phyloP scores from a whole-genome alignment of 768 basidiomycete species.

The Pleurotus cornucopiae region DNA sequence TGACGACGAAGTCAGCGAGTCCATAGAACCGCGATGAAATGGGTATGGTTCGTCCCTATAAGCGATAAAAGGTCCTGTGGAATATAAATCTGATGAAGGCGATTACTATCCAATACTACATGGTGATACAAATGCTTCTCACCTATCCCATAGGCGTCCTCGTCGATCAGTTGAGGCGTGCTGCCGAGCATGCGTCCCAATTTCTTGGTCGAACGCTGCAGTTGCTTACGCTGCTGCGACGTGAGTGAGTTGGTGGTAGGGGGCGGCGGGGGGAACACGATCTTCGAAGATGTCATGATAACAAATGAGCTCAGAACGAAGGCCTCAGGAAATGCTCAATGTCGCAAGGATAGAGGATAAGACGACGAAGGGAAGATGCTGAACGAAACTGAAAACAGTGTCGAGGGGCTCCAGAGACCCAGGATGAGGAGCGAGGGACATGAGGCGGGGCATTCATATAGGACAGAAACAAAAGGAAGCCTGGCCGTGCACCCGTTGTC shows the following conservation, averaged over 20 bases:
- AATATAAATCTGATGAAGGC: not conserved
- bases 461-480: not conserved
- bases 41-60: constrained; percentile 2
- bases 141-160: constrained; percentile 1
- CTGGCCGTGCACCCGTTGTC: not conserved
- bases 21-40: constrained; percentile 7
- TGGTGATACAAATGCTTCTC: not conserved
- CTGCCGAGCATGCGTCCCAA: constrained; percentile 37
- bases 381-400: not conserved
- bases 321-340: too few relatives aligned
- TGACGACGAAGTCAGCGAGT: not conserved
- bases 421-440: not conserved
- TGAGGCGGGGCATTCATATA: not conserved
- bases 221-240: constrained; percentile 27
- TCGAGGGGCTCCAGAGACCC: constrained; percentile 9
- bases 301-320: too few relatives aligned
- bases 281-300: constrained; percentile 5
- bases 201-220: constrained; percentile 37
- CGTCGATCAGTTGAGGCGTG: constrained; percentile 36
- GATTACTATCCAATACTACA: not conserved
- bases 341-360: too few relatives aligned
- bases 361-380: not conserved
- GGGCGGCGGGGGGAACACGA: constrained; percentile 24
- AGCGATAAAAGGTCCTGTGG: not conserved
- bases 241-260: constrained; percentile 39